These are phyloP conservation scores for Eucalyptus grandis DNA, from an alignment of 345 rosid genomes.

Conservation along the genomic window DNA sequence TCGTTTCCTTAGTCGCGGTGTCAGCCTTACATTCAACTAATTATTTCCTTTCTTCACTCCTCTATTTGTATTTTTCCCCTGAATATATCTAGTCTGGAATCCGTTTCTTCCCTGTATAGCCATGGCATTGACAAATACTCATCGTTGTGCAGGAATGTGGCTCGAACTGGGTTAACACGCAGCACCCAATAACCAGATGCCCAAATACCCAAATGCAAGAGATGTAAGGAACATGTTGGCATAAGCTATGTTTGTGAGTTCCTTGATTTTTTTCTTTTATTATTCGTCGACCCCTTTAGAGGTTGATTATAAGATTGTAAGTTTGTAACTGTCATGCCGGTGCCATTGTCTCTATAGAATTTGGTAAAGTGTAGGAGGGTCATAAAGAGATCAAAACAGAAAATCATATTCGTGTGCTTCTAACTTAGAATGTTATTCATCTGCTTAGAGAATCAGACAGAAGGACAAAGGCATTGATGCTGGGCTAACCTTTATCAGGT, in stretches of 20 bases:
- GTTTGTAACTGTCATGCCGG: conserved; percentile 30
- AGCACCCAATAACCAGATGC: conserved; percentile 51
- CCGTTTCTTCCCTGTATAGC: neutral
- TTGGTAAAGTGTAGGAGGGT: neutral
- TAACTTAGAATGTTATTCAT: conserved; percentile 41
- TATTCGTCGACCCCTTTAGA: conserved; percentile 1
- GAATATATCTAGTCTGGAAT: neutral
- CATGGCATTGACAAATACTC: neutral
- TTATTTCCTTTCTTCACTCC: neutral
- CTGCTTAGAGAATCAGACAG: conserved; percentile 27
- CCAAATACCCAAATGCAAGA: conserved; percentile 2
- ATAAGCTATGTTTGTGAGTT: conserved; percentile 13
- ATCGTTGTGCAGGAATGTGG: conserved; percentile 29
- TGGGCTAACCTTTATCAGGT: conserved; percentile 54
- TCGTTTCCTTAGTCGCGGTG: neutral
- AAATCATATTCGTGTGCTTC: conserved; percentile 28
- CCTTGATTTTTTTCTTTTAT: neutral
- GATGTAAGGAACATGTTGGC: conserved; percentile 20
- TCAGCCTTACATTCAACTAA: neutral
- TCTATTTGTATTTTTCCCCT: neutral
- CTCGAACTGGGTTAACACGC: conserved; percentile 62
- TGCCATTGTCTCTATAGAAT: conserved; percentile 14
- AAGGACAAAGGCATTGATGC: conserved; percentile 24
- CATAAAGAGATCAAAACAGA: conserved; percentile 10
- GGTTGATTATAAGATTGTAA: conserved; percentile 20